Percentiles rank a stretch among this genome's conserved stretches.
These are phyloP conservation scores for Saposhnikovia divaricata DNA, from an alignment of 129 eudicot genomes.

Conservation along the genomic window DNA sequence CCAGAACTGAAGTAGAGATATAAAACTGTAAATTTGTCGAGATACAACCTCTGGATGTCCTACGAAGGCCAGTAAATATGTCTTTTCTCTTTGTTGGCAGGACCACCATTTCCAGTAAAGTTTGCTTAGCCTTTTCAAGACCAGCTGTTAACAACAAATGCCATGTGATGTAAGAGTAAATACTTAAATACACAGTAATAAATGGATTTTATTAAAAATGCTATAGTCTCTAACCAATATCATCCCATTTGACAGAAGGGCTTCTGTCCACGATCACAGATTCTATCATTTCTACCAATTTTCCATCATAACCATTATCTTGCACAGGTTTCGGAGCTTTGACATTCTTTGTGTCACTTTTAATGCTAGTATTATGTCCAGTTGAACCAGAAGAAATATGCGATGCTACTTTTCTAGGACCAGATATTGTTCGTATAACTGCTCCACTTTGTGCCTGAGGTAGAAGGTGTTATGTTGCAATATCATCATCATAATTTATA, in stretches of 20 bases:
- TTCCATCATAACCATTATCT: conserved; percentile 56
- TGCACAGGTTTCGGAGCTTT: conserved; percentile 40
- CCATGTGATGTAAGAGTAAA: conserved; percentile 1
- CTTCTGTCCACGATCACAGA: conserved; percentile 87
- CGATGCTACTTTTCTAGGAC: conserved; percentile 23
- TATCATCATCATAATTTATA: not conserved
- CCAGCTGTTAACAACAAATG: conserved; percentile 58
- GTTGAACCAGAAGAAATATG: conserved; percentile 35
- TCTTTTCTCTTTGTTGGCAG: conserved; percentile 91
- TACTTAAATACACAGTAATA: not conserved
- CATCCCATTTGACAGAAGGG: conserved; percentile 99
- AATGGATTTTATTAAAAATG: not conserved
- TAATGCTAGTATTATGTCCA: conserved; percentile 25
- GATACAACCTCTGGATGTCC: conserved; percentile 75
- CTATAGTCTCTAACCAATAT: conserved; percentile 63
- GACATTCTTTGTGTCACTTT: conserved; percentile 33
- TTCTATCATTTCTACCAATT: conserved; percentile 86
- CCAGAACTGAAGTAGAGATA: not conserved
- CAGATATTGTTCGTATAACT: conserved; percentile 22
- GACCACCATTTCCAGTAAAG: conserved; percentile 91
- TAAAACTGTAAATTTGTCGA: not conserved
- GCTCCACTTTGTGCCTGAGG: conserved; percentile 36
- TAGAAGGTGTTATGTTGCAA: conserved; percentile 19
- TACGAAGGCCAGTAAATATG: conserved; percentile 91
- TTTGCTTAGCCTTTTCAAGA: conserved; percentile 95